Evolutionary conservation across 352 stramenopile species (phyloP), one percentile per base, ranked within the genome.

Genomic region (Pythium phragmiticola): DNA sequence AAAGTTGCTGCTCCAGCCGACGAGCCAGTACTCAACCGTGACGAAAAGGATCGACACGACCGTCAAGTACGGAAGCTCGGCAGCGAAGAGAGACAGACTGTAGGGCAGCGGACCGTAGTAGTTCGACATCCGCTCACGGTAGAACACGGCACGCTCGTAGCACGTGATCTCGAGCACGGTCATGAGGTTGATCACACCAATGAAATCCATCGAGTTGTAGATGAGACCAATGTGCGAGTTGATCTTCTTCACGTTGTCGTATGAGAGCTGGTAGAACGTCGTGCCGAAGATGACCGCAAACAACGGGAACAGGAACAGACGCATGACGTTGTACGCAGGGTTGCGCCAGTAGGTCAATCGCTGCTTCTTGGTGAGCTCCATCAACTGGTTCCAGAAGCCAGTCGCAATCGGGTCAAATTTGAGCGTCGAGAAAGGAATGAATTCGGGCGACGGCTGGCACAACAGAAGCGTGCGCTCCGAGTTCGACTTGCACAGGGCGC

Each of bases 51-150:
- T 53, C n/a, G 65, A 72, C 1, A 87, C 79, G 11, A 82, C 50
- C 8, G 85, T 65, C 23, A 91, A 49, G 68, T 89, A 88, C 36
- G 82, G 82, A 0, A 89, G 17, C 47, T 91, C 82, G 2, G 78
- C 76, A 19, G 80, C 73, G 47, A 82, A 86, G 33, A 90, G 59
- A 49, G 82, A 89, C 60, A 89, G 36, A 66, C 66, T 83, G 70
- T 89, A 92, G 3, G 80, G 72, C 16, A 92, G 57, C 28, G 80
- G 74, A 2, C 76, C 75, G 58, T 89, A 92, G 73, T 90, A 90
- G 69, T 88, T 87, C 42, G 80, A 88, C 76, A 87, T 87, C 12
- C 77, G 79, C 59, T 88, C 76, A 41, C 76, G 75, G 62, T 88
- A 88, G 58, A 79, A 88, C 57, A 88, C 77, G 0, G 76, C 76